These are phyloP conservation scores for Fusarium miscanthi DNA, from an alignment of 2,329 filamentous ascomycete species.

Conservation along the genomic window DNA sequence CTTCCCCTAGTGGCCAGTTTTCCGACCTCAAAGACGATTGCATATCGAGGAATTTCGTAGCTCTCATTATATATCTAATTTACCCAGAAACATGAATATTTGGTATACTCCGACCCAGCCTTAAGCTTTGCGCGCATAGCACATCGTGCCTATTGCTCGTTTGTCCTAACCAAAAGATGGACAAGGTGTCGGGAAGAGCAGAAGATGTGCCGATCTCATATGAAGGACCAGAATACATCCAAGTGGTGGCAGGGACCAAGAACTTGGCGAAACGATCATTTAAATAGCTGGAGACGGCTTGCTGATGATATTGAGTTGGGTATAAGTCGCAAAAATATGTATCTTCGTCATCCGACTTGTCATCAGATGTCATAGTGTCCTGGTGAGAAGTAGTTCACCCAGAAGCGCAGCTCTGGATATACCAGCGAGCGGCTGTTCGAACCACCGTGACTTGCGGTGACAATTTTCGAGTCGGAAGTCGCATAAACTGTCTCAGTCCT, in stretches of 20 bases:
- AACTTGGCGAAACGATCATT: background rate
- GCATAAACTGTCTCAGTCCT: conserved; percentile 35
- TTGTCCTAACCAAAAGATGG: background rate
- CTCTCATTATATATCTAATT: background rate
- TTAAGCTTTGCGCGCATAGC: background rate
- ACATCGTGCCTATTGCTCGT: background rate
- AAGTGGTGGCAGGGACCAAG: background rate
- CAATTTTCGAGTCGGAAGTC: background rate
- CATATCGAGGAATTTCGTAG: background rate
- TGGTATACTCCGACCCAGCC: background rate
- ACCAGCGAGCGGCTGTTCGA: background rate
- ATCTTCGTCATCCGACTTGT: background rate
- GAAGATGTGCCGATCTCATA: background rate
- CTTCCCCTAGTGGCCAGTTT: background rate
- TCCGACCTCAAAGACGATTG: background rate
- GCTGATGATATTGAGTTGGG: background rate
- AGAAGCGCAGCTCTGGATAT: background rate
- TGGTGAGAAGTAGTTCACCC: background rate
- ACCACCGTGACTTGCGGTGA: background rate
- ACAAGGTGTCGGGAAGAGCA: background rate
- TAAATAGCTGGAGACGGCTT: background rate
- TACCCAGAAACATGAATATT: background rate
- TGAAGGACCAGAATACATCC: background rate
- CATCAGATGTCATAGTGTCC: background rate
- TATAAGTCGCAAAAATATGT: background rate